phyloP scores from a whole-genome alignment of 1,284 basidiomycete species.

The Cryptococcus sp. region DNA sequence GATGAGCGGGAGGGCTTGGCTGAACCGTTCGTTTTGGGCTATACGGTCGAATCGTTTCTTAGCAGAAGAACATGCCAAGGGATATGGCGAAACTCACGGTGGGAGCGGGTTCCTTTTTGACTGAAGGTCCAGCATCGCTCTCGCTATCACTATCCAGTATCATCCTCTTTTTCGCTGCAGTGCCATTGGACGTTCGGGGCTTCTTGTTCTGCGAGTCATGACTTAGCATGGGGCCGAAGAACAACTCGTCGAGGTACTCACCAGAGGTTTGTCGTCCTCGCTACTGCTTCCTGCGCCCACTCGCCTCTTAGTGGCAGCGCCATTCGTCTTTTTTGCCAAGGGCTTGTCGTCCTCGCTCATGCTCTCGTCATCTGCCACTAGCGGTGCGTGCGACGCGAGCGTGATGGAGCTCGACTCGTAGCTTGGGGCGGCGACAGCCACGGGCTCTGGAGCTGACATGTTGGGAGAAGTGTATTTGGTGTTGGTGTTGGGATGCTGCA shows the following conservation, averaged over 20 bases:
- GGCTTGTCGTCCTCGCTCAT: constrained; percentile 28
- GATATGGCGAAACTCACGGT: constrained; percentile 27
- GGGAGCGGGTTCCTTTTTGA: constrained; percentile 27
- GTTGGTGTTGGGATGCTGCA: constrained; percentile 4
- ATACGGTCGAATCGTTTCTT: not conserved
- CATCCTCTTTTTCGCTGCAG: constrained; percentile 37
- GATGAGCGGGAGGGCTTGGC: constrained; percentile 14
- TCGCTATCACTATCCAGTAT: constrained; percentile 43
- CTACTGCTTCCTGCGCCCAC: constrained; percentile 25
- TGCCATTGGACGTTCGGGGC: constrained; percentile 19
- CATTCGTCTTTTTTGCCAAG: constrained; percentile 16
- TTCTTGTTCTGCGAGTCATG: constrained; percentile 29
- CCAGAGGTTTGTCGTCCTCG: constrained; percentile 51
- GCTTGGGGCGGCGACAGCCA: constrained; percentile 39
- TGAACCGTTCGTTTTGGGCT: constrained; percentile 20
- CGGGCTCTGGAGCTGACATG: constrained; percentile 14
- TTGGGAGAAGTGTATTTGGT: constrained; percentile 13
- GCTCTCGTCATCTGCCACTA: constrained; percentile 16
- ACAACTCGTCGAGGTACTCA: constrained; percentile 23
- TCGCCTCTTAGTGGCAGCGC: constrained; percentile 14
- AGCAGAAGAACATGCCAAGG: constrained; percentile 24
- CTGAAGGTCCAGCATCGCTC: constrained; percentile 27
- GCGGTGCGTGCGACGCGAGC: constrained; percentile 19
- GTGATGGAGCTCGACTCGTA: constrained; percentile 12
- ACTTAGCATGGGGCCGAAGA: not conserved